Conservation (phyloP, 1,139 yeast genomes). For the Spathaspora sp. region DNA sequence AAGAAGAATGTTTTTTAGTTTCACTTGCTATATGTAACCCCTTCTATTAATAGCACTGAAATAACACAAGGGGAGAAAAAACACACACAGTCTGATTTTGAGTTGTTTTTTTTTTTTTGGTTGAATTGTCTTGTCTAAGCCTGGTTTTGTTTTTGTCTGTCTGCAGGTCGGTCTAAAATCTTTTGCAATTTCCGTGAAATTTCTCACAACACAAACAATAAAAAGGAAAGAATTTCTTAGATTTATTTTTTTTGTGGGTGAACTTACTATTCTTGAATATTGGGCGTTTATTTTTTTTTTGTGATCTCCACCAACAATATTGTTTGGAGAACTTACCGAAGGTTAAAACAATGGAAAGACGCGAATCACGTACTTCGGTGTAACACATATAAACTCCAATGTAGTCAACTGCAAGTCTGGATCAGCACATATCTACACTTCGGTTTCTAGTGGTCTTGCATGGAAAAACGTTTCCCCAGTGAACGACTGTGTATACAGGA, state of each 20-base stretch:
- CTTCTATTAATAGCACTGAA: neutral
- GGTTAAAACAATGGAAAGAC: too few species aligned
- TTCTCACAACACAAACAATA: neutral
- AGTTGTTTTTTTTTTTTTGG: neutral
- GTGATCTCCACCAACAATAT: too few species aligned
- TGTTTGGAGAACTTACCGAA: too few species aligned
- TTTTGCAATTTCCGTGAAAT: slow-evolving; percentile 1
- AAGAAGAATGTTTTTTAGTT: neutral
- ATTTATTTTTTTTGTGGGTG: neutral
- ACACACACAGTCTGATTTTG: neutral
- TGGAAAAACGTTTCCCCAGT: too few species aligned
- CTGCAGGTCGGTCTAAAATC: neutral
- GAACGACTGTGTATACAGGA: too few species aligned
- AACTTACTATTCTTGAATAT: neutral
- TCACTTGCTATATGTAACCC: neutral
- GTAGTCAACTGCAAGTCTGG: too few species aligned
- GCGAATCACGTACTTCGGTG: too few species aligned
- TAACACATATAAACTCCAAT: too few species aligned
- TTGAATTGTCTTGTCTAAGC: neutral
- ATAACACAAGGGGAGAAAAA: neutral
- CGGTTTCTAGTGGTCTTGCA: too few species aligned
- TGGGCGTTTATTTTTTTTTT: neutral
- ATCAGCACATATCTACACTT: too few species aligned
- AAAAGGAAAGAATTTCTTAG: too few species aligned
- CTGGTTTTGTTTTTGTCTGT: neutral